Evolutionary conservation across 306 rosid genomes (phyloP).

Genomic region (Cucurbita maxima): DNA sequence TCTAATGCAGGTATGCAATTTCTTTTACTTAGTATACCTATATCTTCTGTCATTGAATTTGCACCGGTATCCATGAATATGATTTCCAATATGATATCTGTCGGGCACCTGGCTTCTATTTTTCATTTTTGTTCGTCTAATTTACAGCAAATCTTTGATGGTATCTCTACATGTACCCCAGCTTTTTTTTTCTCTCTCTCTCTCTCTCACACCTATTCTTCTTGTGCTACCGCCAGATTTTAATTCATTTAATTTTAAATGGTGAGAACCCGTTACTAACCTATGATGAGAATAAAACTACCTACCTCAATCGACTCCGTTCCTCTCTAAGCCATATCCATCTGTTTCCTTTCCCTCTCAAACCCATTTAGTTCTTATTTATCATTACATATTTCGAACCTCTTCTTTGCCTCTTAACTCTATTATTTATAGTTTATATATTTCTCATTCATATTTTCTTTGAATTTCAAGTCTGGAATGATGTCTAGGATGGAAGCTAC

Average conservation of each 20-base stretch:
- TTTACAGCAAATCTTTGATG: neutral
- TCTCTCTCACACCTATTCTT: neutral
- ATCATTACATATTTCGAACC: neutral
- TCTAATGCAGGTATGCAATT: constrained; percentile 69
- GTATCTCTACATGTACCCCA: neutral
- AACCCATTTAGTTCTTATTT: neutral
- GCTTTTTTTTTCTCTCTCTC: neutral
- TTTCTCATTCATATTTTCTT: neutral
- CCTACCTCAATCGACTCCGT: neutral
- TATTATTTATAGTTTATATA: neutral
- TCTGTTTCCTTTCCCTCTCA: neutral
- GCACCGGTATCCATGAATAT: neutral
- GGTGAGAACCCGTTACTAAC: neutral
- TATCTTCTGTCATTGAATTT: neutral
- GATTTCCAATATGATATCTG: neutral
- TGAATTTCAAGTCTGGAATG: neutral
- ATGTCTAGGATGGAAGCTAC: no score
- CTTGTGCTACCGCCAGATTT: neutral
- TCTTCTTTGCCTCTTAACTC: neutral
- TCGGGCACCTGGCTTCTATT: neutral
- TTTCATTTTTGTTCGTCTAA: neutral
- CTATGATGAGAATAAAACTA: neutral
- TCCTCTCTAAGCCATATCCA: neutral
- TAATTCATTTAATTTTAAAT: neutral
- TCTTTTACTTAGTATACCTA: neutral